These are phyloP conservation scores for Pythium coloratum DNA, from an alignment of 352 stramenopile genomes.

Conservation along the genomic window DNA sequence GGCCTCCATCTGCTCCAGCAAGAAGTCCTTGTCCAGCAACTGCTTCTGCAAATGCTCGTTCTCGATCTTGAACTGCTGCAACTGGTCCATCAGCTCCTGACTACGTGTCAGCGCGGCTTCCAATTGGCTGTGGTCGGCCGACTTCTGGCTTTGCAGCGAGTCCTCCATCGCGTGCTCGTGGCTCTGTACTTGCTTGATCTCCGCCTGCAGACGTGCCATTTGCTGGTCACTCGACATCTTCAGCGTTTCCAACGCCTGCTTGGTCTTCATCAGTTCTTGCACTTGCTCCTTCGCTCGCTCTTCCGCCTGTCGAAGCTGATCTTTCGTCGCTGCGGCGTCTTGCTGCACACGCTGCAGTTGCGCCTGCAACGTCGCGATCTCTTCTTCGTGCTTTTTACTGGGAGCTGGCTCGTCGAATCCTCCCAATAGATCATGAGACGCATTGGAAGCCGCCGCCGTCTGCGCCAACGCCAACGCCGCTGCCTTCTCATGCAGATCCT, in stretches of 20 bases:
- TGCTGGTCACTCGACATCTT: conserved; percentile 42
- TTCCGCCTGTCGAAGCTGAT: conserved; percentile 37
- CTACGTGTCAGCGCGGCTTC: conserved; percentile 31
- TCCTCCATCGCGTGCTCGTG: conserved; percentile 39
- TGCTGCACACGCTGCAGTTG: conserved; percentile 34
- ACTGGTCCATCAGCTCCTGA: conserved; percentile 45
- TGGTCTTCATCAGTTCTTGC: conserved; percentile 37
- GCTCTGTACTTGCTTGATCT: conserved; percentile 38
- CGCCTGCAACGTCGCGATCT: conserved; percentile 40
- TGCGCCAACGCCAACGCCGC: conserved; percentile 30
- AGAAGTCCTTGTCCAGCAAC: conserved; percentile 62
- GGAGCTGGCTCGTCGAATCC: conserved; percentile 22
- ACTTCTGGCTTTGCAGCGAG: conserved; percentile 26
- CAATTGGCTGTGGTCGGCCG: conserved; percentile 35
- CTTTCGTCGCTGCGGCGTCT: conserved; percentile 1
- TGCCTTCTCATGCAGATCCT: conserved; percentile 45
- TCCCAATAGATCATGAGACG: conserved; percentile 14
- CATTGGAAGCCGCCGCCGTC: conserved; percentile 11
- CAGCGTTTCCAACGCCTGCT: conserved; percentile 39
- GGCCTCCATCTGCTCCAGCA: conserved; percentile 57
- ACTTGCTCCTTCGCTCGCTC: conserved; percentile 32
- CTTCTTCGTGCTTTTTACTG: conserved; percentile 27
- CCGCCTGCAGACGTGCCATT: conserved; percentile 33
- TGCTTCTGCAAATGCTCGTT: conserved; percentile 74
- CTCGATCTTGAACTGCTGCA: conserved; percentile 75